Percentiles rank a stretch among this genome's conserved stretches.
These are phyloP conservation scores for Tilletia walkeri DNA, from an alignment of 1,284 basidiomycete species.

Conservation along the genomic window DNA sequence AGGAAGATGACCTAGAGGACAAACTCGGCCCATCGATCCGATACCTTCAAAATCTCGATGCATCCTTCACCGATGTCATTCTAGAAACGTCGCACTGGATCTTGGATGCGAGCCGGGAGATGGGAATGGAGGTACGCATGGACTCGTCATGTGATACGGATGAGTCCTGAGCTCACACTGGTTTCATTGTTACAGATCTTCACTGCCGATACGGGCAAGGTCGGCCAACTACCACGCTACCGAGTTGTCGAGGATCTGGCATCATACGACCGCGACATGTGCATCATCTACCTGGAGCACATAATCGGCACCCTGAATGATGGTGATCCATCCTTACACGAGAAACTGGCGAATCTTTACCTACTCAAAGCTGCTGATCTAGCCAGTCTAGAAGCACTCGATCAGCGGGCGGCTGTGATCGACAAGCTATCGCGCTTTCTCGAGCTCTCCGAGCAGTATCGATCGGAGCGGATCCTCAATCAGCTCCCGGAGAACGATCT, in stretches of 20 bases:
- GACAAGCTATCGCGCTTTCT: slow-evolving; percentile 75
- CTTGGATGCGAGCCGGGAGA: slow-evolving; percentile 69
- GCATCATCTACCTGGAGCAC: slow-evolving; percentile 80
- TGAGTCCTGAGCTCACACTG: background rate
- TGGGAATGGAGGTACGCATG: slow-evolving; percentile 69
- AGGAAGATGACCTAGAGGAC: slow-evolving; percentile 74
- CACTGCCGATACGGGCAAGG: slow-evolving; percentile 74
- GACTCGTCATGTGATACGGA: background rate
- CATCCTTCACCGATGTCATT: slow-evolving; percentile 45
- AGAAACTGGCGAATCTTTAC: slow-evolving; percentile 82
- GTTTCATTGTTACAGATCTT: slow-evolving; percentile 68
- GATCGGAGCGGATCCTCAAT: slow-evolving; percentile 75
- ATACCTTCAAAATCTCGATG: slow-evolving; percentile 82
- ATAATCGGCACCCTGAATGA: slow-evolving; percentile 75
- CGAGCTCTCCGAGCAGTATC: slow-evolving; percentile 69
- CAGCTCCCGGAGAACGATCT: slow-evolving; percentile 67
- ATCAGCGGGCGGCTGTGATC: slow-evolving; percentile 61
- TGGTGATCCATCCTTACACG: slow-evolving; percentile 70
- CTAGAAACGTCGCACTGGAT: slow-evolving; percentile 71
- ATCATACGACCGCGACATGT: slow-evolving; percentile 64
- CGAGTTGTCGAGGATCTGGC: slow-evolving; percentile 63
- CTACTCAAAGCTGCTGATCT: slow-evolving; percentile 63
- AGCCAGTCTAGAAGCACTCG: slow-evolving; percentile 61
- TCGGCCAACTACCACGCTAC: slow-evolving; percentile 64
- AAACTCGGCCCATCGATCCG: slow-evolving; percentile 78